Percentiles rank a stretch among this genome's conserved stretches.
Conservation (phyloP, 2,329 filamentous ascomycete species). For the Cordyceps javanica region DNA sequence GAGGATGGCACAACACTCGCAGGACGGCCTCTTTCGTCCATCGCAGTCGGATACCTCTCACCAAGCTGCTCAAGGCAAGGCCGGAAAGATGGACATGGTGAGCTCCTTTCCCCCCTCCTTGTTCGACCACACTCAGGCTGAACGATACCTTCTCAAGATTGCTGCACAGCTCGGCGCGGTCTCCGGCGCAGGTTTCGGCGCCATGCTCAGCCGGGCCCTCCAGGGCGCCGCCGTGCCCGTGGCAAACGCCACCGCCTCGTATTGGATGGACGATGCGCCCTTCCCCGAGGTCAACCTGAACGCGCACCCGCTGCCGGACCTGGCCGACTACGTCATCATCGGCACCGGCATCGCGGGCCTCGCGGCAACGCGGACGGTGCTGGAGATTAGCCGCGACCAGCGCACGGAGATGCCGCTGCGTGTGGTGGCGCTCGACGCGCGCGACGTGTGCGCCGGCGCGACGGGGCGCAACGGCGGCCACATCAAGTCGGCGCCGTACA, state of each 20-base stretch:
- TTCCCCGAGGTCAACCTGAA: conserved; percentile 34
- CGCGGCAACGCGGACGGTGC: conserved; percentile 22
- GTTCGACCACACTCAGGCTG: neutral
- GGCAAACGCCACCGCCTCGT: conserved; percentile 35
- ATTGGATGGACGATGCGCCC: conserved; percentile 40
- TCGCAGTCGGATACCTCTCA: neutral
- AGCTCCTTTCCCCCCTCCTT: neutral
- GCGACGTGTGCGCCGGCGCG: conserved; percentile 43
- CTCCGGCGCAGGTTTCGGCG: conserved; percentile 16
- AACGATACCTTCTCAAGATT: neutral
- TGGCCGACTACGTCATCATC: conserved; percentile 45
- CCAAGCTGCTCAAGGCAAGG: neutral
- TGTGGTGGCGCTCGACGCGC: conserved; percentile 45
- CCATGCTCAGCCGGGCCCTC: conserved; percentile 25
- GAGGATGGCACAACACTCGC: neutral
- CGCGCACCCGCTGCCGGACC: conserved; percentile 26
- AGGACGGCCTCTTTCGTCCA: neutral
- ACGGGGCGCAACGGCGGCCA: conserved; percentile 50
- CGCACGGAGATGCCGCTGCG: conserved; percentile 12
- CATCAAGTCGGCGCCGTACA: conserved; percentile 40
- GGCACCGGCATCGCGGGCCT: conserved; percentile 50
- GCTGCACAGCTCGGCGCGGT: neutral
- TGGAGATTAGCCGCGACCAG: conserved; percentile 19
- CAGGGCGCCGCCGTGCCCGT: conserved; percentile 35
- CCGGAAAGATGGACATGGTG: neutral